Percentiles rank a stretch among this genome's conserved stretches.
Evolutionary conservation across 495 filamentous ascomycete genomes (phyloP).

Genomic region (Xylaria acuta): DNA sequence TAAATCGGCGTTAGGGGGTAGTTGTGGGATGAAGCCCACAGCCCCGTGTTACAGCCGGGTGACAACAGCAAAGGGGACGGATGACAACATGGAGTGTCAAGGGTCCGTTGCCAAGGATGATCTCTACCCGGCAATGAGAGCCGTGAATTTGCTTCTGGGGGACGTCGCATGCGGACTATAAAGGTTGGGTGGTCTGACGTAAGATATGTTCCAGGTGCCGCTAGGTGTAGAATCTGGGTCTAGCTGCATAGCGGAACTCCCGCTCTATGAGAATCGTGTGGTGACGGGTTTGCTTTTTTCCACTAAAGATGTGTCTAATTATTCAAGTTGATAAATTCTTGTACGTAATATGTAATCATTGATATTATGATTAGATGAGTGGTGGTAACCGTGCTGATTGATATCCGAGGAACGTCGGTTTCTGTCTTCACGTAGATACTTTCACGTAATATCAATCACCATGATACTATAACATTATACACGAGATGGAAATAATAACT

Average conservation of each 20-base stretch:
- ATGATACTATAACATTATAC: background rate
- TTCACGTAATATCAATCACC: background rate
- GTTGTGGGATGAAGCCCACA: background rate
- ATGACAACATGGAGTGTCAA: constrained; percentile 18
- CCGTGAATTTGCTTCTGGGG: background rate
- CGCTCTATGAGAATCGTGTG: background rate
- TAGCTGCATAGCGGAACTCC: background rate
- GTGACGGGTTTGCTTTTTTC: background rate
- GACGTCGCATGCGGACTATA: background rate
- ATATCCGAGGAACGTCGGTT: background rate
- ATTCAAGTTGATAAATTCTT: background rate
- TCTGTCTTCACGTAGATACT: background rate
- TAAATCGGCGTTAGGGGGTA: background rate
- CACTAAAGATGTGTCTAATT: background rate
- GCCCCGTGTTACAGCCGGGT: constrained; percentile 15
- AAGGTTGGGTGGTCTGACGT: constrained; percentile 3
- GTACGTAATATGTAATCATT: background rate
- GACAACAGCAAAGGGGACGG: background rate
- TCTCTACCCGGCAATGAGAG: background rate
- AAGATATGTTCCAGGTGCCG: background rate
- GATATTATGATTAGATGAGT: background rate
- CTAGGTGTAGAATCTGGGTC: background rate
- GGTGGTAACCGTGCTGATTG: background rate
- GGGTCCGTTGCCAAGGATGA: background rate
- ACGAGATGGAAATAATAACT: background rate